Evolutionary conservation across 2,329 filamentous ascomycete genomes (phyloP).

Genomic region (Neoscytalidium dimidiatum): DNA sequence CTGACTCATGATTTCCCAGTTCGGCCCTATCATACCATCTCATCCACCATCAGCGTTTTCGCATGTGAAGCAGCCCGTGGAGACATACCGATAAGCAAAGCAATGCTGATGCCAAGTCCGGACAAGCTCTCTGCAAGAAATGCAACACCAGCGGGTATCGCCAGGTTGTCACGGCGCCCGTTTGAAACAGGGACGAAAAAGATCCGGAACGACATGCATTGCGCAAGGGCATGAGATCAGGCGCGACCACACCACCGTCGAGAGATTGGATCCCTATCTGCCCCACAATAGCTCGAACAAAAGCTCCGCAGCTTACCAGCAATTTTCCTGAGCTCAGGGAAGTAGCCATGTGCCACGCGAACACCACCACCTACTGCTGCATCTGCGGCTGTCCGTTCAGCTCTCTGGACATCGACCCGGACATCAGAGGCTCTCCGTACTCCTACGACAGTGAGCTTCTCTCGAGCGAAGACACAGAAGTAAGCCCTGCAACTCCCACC

Average conservation of each 20-base stretch:
- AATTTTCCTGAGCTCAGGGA: not conserved
- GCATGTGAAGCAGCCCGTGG: not conserved
- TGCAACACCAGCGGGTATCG: not conserved
- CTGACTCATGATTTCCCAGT: conserved; percentile 3
- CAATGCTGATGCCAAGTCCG: not conserved
- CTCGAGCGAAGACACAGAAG: not conserved
- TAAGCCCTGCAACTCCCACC: not conserved
- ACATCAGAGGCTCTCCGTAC: not conserved
- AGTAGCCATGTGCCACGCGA: conserved; percentile 4
- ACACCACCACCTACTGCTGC: conserved; percentile 16
- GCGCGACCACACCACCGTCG: conserved; percentile 14
- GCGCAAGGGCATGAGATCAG: conserved; percentile 12
- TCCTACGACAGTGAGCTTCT: not conserved
- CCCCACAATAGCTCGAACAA: conserved; percentile 14
- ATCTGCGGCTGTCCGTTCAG: conserved; percentile 11
- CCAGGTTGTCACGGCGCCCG: not conserved
- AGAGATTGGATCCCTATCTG: conserved; percentile 5
- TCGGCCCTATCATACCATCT: not conserved
- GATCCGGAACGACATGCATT: not conserved
- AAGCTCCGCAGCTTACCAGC: not conserved
- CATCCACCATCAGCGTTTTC: not conserved
- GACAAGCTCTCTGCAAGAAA: not conserved
- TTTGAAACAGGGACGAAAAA: conserved; percentile 9
- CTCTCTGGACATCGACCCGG: not conserved
- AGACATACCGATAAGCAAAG: not conserved